Conservation (phyloP, 352 stramenopile genomes). For the Phytophthora fragariaefolia region DNA sequence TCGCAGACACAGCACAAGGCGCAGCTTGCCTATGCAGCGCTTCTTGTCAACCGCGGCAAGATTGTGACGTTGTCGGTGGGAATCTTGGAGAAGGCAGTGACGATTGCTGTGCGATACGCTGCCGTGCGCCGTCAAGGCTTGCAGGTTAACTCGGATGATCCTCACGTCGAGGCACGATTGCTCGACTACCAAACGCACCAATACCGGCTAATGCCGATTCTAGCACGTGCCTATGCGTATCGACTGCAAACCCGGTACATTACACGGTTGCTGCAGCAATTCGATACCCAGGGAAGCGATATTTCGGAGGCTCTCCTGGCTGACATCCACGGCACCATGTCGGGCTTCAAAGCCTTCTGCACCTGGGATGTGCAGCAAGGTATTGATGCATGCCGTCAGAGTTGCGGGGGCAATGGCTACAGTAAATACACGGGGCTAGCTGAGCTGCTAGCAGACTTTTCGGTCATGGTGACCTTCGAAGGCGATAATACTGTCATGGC, state of each 20-base stretch:
- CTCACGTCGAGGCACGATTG: slow-evolving; percentile 84
- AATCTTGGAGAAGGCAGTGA: slow-evolving; percentile 92
- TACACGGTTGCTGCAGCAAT: slow-evolving; percentile 74
- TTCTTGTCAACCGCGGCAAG: slow-evolving; percentile 80
- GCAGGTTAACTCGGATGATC: slow-evolving; percentile 56
- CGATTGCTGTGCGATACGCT: slow-evolving; percentile 94
- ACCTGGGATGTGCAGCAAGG: slow-evolving; percentile 89
- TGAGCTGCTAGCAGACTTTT: slow-evolving; percentile 92
- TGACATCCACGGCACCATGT: slow-evolving; percentile 95
- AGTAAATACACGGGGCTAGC: slow-evolving; percentile 91
- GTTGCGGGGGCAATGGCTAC: slow-evolving; percentile 96
- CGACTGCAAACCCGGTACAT: slow-evolving; percentile 93
- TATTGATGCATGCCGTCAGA: slow-evolving; percentile 95
- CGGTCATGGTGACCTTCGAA: slow-evolving; percentile 97
- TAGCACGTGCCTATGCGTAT: slow-evolving; percentile 93
- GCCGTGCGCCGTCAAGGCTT: slow-evolving; percentile 91
- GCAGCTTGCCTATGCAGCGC: slow-evolving; percentile 73
- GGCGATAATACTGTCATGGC: slow-evolving; percentile 98
- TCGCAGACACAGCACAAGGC: slow-evolving; percentile 62
- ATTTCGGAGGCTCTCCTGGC: slow-evolving; percentile 78
- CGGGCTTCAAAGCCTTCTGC: slow-evolving; percentile 94
- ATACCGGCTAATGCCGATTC: slow-evolving; percentile 91
- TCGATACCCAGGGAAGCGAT: slow-evolving; percentile 80
- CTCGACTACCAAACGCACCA: slow-evolving; percentile 96
- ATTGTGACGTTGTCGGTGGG: slow-evolving; percentile 75